These are phyloP conservation scores for Backusella tarrabulga DNA, from an alignment of 192 early-diverging fungal species.

Conservation along the genomic window DNA sequence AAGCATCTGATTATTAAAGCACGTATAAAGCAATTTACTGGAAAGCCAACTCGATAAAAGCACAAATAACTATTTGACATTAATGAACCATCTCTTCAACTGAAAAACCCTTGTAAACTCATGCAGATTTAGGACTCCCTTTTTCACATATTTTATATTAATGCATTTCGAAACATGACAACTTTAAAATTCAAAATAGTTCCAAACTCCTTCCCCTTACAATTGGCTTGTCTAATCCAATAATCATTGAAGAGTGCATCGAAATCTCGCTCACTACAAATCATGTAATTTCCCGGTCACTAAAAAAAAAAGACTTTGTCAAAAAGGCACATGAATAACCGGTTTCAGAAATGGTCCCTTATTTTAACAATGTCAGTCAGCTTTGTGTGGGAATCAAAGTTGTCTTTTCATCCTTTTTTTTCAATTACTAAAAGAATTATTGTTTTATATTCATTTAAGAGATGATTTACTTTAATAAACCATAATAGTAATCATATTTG, in stretches of 20 bases:
- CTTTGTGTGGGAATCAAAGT: neutral
- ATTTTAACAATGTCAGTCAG: neutral
- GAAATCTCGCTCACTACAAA: neutral
- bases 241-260: too few relatives aligned
- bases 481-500: neutral
- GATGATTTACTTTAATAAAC: conserved; percentile 2
- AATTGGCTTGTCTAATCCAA: neutral
- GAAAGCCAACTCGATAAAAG: neutral
- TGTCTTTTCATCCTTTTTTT: neutral
- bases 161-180: neutral
- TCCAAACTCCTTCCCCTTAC: neutral
- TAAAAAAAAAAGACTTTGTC: neutral
- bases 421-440: neutral
- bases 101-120: neutral
- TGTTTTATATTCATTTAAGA: conserved; percentile 2
- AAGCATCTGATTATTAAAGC: too few relatives aligned
- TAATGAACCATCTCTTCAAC: too few relatives aligned
- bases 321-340: neutral
- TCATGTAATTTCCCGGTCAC: neutral
- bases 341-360: neutral
- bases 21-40: neutral
- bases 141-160: neutral
- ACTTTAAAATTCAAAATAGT: neutral
- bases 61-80: neutral
- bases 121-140: neutral